Conservation (phyloP, 768 basidiomycete genomes). For the Phylloporus sp. region DNA sequence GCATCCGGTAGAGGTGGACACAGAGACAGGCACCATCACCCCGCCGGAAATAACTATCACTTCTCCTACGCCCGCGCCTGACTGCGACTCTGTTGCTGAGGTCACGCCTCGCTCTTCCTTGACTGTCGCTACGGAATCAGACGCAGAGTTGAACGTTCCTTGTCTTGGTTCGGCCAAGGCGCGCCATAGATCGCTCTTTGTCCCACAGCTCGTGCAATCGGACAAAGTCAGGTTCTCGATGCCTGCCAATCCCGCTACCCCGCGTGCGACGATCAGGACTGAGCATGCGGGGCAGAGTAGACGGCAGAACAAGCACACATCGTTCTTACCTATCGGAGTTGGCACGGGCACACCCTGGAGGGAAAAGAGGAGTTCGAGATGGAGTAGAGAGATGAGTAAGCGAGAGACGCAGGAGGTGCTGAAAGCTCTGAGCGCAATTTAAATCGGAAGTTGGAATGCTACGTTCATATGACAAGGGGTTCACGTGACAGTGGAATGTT, state of each 20-base stretch:
- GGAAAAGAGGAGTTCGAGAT: constrained; percentile 16
- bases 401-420: constrained; percentile 24
- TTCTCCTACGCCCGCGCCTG: neutral
- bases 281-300: neutral
- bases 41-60: neutral
- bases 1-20: neutral
- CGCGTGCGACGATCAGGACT: neutral
- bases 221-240: constrained; percentile 18
- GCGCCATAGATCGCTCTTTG: constrained; percentile 13
- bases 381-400: constrained; percentile 15
- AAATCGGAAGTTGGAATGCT: neutral
- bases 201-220: constrained; percentile 5
- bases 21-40: neutral
- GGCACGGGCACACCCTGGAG: neutral
- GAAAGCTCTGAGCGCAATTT: constrained; percentile 4
- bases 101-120: neutral
- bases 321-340: neutral
- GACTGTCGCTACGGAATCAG: neutral
- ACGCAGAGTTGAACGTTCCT: neutral
- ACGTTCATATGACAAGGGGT: neutral
- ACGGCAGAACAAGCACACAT: constrained; percentile 3
- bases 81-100: neutral
- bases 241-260: neutral
- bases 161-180: neutral
- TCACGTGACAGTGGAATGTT: neutral